Percentiles rank a stretch among this genome's conserved stretches.
Evolutionary conservation across 1,284 basidiomycete species (phyloP).

Genomic region (Apiotrichum montevideense): DNA sequence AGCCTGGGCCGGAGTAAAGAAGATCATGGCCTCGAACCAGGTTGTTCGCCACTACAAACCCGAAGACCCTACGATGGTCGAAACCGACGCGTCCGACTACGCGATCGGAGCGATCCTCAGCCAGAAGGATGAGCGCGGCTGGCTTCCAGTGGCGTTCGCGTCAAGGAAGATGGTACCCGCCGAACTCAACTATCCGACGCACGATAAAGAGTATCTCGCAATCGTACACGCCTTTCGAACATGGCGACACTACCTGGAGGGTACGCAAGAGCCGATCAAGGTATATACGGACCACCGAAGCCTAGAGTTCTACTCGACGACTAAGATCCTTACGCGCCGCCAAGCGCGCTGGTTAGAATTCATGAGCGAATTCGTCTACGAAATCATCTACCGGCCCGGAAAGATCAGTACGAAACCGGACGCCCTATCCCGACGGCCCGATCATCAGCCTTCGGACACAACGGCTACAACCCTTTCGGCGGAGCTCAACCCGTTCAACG

Average conservation of each 20-base stretch:
- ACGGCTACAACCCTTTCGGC: too few relatives aligned
- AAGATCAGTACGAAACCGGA: not conserved
- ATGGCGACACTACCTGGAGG: slow-evolving; percentile 49
- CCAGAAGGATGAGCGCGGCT: slow-evolving; percentile 20
- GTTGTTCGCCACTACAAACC: not conserved
- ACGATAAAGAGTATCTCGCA: slow-evolving; percentile 52
- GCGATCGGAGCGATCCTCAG: slow-evolving; percentile 8
- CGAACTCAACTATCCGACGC: slow-evolving; percentile 51
- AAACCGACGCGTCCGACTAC: slow-evolving; percentile 13
- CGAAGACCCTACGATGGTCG: not conserved
- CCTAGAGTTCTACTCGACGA: too few relatives aligned
- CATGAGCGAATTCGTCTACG: slow-evolving; percentile 47
- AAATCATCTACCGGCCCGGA: not conserved
- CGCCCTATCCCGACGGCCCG: too few relatives aligned
- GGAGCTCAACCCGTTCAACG: too few relatives aligned
- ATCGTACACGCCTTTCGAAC: slow-evolving; percentile 46
- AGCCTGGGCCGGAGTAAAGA: too few relatives aligned
- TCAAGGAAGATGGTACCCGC: slow-evolving; percentile 35
- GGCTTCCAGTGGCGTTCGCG: slow-evolving; percentile 42
- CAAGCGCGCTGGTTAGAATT: too few relatives aligned
- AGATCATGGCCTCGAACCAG: not conserved
- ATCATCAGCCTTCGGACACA: too few relatives aligned
- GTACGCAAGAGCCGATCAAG: not conserved
- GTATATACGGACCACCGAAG: too few relatives aligned
- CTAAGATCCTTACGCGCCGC: too few relatives aligned